A percentile compares a stretch with the other conserved stretches of the same genome.
Conservation (phyloP, 1,284 basidiomycete genomes). For the Cerrena zonata region DNA sequence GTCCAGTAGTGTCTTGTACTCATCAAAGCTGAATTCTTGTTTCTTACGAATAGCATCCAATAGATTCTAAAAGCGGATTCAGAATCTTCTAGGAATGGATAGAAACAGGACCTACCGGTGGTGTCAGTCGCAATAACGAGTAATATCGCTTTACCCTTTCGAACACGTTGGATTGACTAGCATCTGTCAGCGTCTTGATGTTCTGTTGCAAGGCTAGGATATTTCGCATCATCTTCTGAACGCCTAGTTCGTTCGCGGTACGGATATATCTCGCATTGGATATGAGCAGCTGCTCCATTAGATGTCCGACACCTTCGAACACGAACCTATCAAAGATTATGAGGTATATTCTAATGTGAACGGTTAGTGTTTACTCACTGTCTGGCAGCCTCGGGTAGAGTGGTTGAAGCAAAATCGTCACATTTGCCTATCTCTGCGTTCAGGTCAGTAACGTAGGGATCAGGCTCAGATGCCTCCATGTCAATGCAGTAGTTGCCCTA, state of each 20-base stretch:
- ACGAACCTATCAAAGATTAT: slow-evolving; percentile 56
- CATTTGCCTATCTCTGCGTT: slow-evolving; percentile 77
- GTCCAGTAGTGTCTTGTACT: slow-evolving; percentile 85
- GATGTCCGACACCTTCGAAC: slow-evolving; percentile 79
- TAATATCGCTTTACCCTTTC: slow-evolving; percentile 78
- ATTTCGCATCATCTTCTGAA: slow-evolving; percentile 86
- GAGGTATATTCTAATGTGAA: background rate
- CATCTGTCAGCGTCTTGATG: slow-evolving; percentile 71
- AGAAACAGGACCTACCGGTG: slow-evolving; percentile 50
- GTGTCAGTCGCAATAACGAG: slow-evolving; percentile 67
- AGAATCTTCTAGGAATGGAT: background rate
- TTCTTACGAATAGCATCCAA: slow-evolving; percentile 60
- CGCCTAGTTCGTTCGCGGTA: slow-evolving; percentile 70
- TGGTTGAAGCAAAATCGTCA: slow-evolving; percentile 64
- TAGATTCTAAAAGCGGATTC: slow-evolving; percentile 50
- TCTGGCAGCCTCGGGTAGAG: slow-evolving; percentile 60
- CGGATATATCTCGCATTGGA: slow-evolving; percentile 69
- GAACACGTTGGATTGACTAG: slow-evolving; percentile 62
- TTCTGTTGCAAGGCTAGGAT: slow-evolving; percentile 91
- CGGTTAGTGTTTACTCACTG: slow-evolving; percentile 42
- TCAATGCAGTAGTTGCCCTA: slow-evolving; percentile 82
- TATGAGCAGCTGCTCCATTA: slow-evolving; percentile 84
- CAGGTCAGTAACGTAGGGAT: slow-evolving; percentile 83
- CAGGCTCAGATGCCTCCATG: slow-evolving; percentile 82
- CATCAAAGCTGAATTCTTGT: slow-evolving; percentile 76